phyloP scores from a whole-genome alignment of 2,329 filamentous ascomycete species.

The Alternaria panax region DNA sequence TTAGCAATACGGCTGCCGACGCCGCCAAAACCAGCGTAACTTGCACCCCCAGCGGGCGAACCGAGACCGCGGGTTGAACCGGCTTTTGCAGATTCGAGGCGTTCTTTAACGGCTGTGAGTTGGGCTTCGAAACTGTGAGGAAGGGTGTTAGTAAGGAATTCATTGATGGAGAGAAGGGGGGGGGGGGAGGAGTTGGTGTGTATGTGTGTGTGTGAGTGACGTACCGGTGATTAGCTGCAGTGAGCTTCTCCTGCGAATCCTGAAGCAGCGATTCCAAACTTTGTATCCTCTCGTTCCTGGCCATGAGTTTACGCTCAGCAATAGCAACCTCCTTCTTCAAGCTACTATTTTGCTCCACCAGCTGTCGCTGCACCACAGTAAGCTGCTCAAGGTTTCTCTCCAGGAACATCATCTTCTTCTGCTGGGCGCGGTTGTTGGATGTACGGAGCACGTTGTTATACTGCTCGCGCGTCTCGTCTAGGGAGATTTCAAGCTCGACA shows the following conservation, averaged over 20 bases:
- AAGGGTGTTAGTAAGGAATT: slow-evolving; percentile 17
- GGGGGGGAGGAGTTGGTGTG: too few relatives aligned
- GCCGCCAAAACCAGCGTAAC: slow-evolving; percentile 70
- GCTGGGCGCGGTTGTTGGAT: slow-evolving; percentile 97
- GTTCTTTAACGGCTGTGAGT: slow-evolving; percentile 95
- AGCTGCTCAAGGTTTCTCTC: slow-evolving; percentile 98
- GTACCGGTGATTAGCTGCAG: slow-evolving; percentile 95
- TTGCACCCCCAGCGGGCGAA: slow-evolving; percentile 64
- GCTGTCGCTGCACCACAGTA: slow-evolving; percentile 94
- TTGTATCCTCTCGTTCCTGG: slow-evolving; percentile 94
- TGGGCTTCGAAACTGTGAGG: slow-evolving; percentile 87
- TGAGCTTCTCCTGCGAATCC: slow-evolving; percentile 98
- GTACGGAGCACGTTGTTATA: slow-evolving; percentile 98
- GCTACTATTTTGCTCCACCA: slow-evolving; percentile 92
- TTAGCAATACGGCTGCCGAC: slow-evolving; percentile 67
- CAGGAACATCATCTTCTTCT: slow-evolving; percentile 99
- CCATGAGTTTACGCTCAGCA: slow-evolving; percentile 95
- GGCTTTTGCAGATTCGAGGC: slow-evolving; percentile 91
- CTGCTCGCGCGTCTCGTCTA: slow-evolving; percentile 97
- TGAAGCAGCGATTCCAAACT: slow-evolving; percentile 90
- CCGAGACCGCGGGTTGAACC: slow-evolving; percentile 84
- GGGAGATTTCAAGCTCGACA: slow-evolving; percentile 95
- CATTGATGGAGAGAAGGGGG: too few relatives aligned
- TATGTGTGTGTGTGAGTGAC: too few relatives aligned
- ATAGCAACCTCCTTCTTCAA: slow-evolving; percentile 99